phyloP scores from a whole-genome alignment of 805 yeast genomes.

The Yueomyces sinensis region DNA sequence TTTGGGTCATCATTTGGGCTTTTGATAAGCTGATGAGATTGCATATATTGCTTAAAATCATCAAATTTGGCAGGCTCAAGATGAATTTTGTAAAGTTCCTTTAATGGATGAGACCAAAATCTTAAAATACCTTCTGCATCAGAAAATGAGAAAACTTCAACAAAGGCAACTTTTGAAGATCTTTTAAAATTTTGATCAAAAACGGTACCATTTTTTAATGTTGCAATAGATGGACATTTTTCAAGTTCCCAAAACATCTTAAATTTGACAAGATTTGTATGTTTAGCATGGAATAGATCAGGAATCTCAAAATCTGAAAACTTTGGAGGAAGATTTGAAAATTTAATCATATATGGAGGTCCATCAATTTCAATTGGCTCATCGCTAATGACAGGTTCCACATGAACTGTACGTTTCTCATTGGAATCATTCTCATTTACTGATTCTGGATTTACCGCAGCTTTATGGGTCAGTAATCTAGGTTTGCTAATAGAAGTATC shows the following conservation, averaged over 20 bases:
- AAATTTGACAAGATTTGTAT: conserved; percentile 42
- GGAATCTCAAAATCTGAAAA: conserved; percentile 36
- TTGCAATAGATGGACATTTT: conserved; percentile 51
- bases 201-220: conserved; percentile 39
- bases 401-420: conserved; percentile 4
- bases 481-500: conserved; percentile 5
- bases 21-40: conserved; percentile 12
- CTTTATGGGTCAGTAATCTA: conserved; percentile 1
- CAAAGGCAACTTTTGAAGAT: conserved; percentile 27
- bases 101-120: conserved; percentile 20
- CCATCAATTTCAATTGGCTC: conserved; percentile 5
- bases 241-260: conserved; percentile 48
- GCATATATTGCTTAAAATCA: conserved; percentile 26
- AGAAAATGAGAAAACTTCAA: conserved; percentile 35
- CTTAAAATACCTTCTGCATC: conserved; percentile 24
- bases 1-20: conserved; percentile 10
- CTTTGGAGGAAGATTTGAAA: conserved; percentile 44
- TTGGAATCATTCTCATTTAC: conserved; percentile 10
- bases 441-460: conserved; percentile 3
- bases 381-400: not conserved
- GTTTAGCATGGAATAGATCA: conserved; percentile 52
- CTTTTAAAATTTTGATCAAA: conserved; percentile 49
- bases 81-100: conserved; percentile 25
- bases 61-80: conserved; percentile 27
- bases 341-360: conserved; percentile 57